Evolutionary conservation across 495 filamentous ascomycete genomes (phyloP), one percentile per base, ranked within the genome.

Genomic region (Bryoglossum gracile): DNA sequence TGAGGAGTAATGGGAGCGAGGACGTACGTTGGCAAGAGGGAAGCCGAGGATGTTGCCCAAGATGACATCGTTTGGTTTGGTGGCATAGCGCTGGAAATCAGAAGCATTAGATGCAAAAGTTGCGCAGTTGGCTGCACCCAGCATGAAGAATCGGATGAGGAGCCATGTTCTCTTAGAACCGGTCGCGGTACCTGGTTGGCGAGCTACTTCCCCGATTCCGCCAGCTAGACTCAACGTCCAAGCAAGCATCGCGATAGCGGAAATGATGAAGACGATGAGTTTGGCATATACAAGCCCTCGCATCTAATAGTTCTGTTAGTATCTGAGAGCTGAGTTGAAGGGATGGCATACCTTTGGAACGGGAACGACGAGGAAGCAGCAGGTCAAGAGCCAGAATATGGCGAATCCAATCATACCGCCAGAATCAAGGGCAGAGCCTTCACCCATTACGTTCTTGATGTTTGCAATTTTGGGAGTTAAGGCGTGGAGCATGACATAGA

Each of bases 91-190:
- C 36, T 65, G 64, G 13, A 68, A 56, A 50, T 68, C 66, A 8
- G 66, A 58, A 0, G 64, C 65, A 43, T 68, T 68, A 18, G 65
- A 65, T 4, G 64, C 60, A 42, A 67, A 67, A 1, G 66, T 68
- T 8, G 57, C 66, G 35, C 60, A 64, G 45, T 60, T 65, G 13
- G 64, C 66, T 24, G 62, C 57, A 3, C 63, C 64, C 14, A 65
- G 41, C n/a, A 61, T 60, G n/a, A 68, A 48, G 59, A 65, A 67
- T 4, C 60, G 63, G 25, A 61, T 51, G 9, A 67, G 59, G 28
- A 65, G 44, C 53, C 59, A 68, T 8, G 57, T 55, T 37, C 62
- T 62, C 13, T 55, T 51, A 2, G 55, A 51, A 14, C 65, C 65
- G 10, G 53, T 54, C 0, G 64, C 55, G 16, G 60, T 61, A 3